A percentile compares a stretch with the other conserved stretches of the same genome.
These are phyloP conservation scores for Pichia gijzeniarum DNA, from an alignment of 805 yeast genomes.

Conservation along the genomic window DNA sequence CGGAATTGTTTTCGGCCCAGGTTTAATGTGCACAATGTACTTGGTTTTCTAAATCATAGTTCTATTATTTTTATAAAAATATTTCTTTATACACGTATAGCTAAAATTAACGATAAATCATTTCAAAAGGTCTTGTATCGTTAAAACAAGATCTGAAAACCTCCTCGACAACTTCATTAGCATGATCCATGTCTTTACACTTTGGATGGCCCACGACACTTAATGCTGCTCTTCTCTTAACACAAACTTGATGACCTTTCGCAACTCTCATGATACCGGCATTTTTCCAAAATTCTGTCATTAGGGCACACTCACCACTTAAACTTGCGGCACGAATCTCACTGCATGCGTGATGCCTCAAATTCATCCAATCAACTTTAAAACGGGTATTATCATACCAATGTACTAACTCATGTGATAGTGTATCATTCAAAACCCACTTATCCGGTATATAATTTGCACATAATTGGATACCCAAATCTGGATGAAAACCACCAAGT, in stretches of 20 bases:
- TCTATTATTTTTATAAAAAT: background rate
- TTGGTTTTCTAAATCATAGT: conserved; percentile 49
- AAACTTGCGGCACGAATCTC: conserved; percentile 90
- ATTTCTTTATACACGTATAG: conserved; percentile 1
- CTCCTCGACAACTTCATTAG: conserved; percentile 70
- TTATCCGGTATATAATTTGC: conserved; percentile 70
- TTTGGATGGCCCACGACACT: conserved; percentile 84
- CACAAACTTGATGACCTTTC: conserved; percentile 87
- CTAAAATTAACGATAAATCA: conserved; percentile 58
- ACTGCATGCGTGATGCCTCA: conserved; percentile 94
- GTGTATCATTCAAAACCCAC: conserved; percentile 82
- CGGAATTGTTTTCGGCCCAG: conserved; percentile 86
- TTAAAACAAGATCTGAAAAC: conserved; percentile 92
- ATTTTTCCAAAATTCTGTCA: conserved; percentile 61
- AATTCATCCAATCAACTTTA: conserved; percentile 75
- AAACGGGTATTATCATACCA: conserved; percentile 88
- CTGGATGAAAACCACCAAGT: conserved; percentile 93
- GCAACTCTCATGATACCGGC: conserved; percentile 29
- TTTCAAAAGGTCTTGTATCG: conserved; percentile 94
- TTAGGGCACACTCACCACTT: conserved; percentile 91
- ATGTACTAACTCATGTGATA: conserved; percentile 90
- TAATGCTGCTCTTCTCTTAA: conserved; percentile 77
- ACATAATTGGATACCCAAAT: conserved; percentile 78
- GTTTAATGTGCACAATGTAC: conserved; percentile 78
- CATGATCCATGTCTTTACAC: conserved; percentile 67